Evolutionary conservation across 2,329 filamentous ascomycete genomes (phyloP), one percentile per base, ranked within the genome.

Genomic region (Beauveria caledonica): DNA sequence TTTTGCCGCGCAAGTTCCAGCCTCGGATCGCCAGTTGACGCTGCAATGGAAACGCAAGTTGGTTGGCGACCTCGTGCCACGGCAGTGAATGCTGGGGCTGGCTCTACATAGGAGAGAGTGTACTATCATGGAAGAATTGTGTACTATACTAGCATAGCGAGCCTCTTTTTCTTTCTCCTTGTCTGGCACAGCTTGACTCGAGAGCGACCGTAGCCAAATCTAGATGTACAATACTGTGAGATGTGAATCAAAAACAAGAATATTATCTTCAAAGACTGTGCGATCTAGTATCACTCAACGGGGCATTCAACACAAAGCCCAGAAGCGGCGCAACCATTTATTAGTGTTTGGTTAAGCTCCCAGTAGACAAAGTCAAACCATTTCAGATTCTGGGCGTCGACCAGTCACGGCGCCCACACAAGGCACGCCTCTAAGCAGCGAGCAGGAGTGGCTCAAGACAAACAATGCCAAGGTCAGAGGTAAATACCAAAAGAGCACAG

Each of bases 101-200:
- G 49, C 9, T 46, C 29, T 3, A 25, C 5, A n/a, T 60, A 53
- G 33, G n/a, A 27, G 46, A 27, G 15, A 15, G 15, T 9, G n/a
- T 9, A 19, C 1, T 15, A 11, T 50, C 25, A 23, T 13, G 39
- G 19, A 17, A 40, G 8, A 19, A 39, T 48, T 11, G 36, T 59
- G 39, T 42, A 58, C 50, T 6, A 42, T 29, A 59, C 7, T 33
- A 36, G 25, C 36, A 45, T 33, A 59, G 56, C 56, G 56, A 59
- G 48, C 48, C 51, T 50, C 19, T 10, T 29, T 59, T 45, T 27
- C 44, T 48, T 40, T 29, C 5, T 44, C 33, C 21, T 45, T 51
- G 10, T 29, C 11, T 52, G 2, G 3, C 11, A 19, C 21, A 5
- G 4, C 10, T 13, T 23, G 36, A 13, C 33, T 11, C 40, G 40